Conservation (phyloP, 768 basidiomycete genomes). For the Lentinula boryana region DNA sequence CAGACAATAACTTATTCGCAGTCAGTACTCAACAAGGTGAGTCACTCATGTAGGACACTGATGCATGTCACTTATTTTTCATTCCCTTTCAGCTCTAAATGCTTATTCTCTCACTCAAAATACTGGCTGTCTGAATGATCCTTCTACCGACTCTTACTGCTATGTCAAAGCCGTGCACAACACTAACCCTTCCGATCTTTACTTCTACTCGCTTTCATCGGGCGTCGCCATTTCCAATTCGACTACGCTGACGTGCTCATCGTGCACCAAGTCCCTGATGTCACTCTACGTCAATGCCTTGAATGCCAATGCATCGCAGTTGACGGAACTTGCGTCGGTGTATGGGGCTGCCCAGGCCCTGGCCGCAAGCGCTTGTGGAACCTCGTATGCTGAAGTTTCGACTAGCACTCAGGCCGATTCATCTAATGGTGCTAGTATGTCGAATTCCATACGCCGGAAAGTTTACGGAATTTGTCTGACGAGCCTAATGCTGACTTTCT, state of each 20-base stretch:
- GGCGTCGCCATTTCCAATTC: slow-evolving; percentile 47
- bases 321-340: slow-evolving; percentile 33
- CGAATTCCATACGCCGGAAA: neutral
- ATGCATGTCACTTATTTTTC: neutral
- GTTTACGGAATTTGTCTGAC: neutral
- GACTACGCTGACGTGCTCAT: slow-evolving; percentile 50
- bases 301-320: slow-evolving; percentile 21
- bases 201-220: slow-evolving; percentile 65
- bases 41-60: slow-evolving; percentile 10
- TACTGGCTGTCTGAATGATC: slow-evolving; percentile 54
- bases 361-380: slow-evolving; percentile 46
- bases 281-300: slow-evolving; percentile 43
- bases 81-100: slow-evolving; percentile 41
- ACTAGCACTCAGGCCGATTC: neutral
- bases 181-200: slow-evolving; percentile 59
- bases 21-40: slow-evolving; percentile 50
- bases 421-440: neutral
- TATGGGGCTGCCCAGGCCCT: slow-evolving; percentile 43
- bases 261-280: slow-evolving; percentile 60
- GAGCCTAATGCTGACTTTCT: neutral
- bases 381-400: slow-evolving; percentile 32
- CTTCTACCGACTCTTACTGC: slow-evolving; percentile 62
- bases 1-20: slow-evolving; percentile 43
- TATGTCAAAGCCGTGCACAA: slow-evolving; percentile 58
- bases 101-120: slow-evolving; percentile 59